Percentiles rank a stretch among this genome's conserved stretches.
Evolutionary conservation across 371 early-diverging fungal species (phyloP).

Genomic region (Sporodiniella umbellata): DNA sequence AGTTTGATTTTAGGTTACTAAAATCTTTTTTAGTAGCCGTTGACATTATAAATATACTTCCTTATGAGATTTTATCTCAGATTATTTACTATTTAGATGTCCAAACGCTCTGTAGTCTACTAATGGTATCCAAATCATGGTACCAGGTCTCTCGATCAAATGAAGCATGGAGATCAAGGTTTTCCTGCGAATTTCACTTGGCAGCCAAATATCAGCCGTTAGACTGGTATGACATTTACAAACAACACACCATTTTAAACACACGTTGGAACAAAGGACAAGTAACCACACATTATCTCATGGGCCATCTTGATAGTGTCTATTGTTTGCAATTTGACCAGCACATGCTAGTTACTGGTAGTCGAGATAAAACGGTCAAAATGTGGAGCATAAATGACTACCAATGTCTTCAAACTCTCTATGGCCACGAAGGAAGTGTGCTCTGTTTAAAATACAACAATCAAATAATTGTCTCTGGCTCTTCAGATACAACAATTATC

Average conservation of each 20-base stretch:
- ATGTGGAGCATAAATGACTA: slow-evolving; percentile 69
- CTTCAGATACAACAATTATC: slow-evolving; percentile 86
- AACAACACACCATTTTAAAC: slow-evolving; percentile 36
- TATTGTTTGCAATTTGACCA: slow-evolving; percentile 92
- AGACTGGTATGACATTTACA: slow-evolving; percentile 34
- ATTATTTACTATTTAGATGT: slow-evolving; percentile 13
- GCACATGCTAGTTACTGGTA: slow-evolving; percentile 85
- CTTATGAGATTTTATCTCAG: slow-evolving; percentile 17
- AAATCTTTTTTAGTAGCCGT: too few species aligned
- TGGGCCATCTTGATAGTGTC: slow-evolving; percentile 91
- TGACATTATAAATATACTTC: slow-evolving; percentile 12
- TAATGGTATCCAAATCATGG: slow-evolving; percentile 13
- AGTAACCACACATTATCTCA: slow-evolving; percentile 40
- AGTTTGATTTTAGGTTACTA: too few species aligned
- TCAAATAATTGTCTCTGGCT: slow-evolving; percentile 83
- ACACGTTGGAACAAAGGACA: slow-evolving; percentile 33
- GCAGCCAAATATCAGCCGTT: background rate
- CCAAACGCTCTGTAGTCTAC: slow-evolving; percentile 3
- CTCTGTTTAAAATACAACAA: slow-evolving; percentile 86
- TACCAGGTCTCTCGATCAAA: slow-evolving; percentile 9
- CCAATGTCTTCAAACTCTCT: slow-evolving; percentile 65
- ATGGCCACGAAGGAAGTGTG: slow-evolving; percentile 88
- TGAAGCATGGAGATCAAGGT: slow-evolving; percentile 13
- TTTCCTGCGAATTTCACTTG: background rate
- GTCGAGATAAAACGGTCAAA: slow-evolving; percentile 88